Conservation (phyloP, 108 stramenopile species). For the Parmales sp. region DNA sequence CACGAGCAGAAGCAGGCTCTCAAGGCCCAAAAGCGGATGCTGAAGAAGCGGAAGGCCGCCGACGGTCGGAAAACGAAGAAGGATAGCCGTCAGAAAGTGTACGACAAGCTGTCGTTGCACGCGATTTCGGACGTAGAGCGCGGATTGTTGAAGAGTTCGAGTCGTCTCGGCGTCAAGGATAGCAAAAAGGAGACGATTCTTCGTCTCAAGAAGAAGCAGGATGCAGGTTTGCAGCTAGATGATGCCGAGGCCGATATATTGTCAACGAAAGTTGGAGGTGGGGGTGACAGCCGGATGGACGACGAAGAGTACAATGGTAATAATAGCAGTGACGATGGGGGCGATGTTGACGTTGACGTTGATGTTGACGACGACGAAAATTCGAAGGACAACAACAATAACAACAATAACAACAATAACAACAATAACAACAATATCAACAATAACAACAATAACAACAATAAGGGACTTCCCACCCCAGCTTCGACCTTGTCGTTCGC, state of each 20-base stretch:
- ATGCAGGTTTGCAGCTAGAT: slow-evolving; percentile 48
- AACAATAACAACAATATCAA: slow-evolving; percentile 8
- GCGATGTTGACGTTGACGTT: slow-evolving; percentile 5
- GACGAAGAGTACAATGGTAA: slow-evolving; percentile 14
- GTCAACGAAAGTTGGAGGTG: slow-evolving; percentile 27
- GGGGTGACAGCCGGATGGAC: slow-evolving; percentile 19
- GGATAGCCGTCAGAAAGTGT: slow-evolving; percentile 46
- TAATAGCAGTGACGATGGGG: not conserved
- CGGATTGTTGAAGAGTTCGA: slow-evolving; percentile 12
- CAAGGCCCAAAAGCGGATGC: slow-evolving; percentile 26
- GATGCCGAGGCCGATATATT: slow-evolving; percentile 57
- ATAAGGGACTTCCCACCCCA: slow-evolving; percentile 1
- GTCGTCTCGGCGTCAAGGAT: slow-evolving; percentile 28
- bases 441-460: not conserved
- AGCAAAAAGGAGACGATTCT: slow-evolving; percentile 63
- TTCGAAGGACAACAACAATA: not conserved
- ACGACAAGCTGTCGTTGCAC: slow-evolving; percentile 42
- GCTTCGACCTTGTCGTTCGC: slow-evolving; percentile 30
- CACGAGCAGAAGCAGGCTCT: not conserved
- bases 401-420: not conserved
- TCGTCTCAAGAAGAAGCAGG: slow-evolving; percentile 49
- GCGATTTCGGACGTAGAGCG: slow-evolving; percentile 26
- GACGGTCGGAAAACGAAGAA: slow-evolving; percentile 50
- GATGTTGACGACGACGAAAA: not conserved
- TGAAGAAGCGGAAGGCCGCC: slow-evolving; percentile 57